A percentile compares a stretch with the other conserved stretches of the same genome.
phyloP scores from a whole-genome alignment of 768 basidiomycete genomes.

The Podaxis mareebaensis region DNA sequence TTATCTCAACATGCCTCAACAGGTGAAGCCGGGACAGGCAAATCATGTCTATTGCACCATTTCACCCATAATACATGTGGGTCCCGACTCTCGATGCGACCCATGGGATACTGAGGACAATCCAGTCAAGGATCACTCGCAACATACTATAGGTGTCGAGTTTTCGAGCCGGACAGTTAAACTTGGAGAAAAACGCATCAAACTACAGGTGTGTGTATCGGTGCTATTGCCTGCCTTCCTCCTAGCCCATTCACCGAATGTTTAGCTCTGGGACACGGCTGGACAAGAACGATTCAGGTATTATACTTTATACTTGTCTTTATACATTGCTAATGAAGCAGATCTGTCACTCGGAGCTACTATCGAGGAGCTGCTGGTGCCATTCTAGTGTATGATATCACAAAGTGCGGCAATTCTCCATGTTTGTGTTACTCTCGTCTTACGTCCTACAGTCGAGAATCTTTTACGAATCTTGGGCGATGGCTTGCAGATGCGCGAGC shows the following conservation, averaged over 20 bases:
- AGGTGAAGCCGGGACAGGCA: constrained; percentile 98
- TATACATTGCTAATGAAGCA: constrained; percentile 29
- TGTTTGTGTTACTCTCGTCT: constrained; percentile 17
- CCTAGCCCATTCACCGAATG: constrained; percentile 17
- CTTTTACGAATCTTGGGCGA: constrained; percentile 78
- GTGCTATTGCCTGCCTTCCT: constrained; percentile 13
- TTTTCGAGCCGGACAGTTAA: constrained; percentile 94
- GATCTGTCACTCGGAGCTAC: constrained; percentile 92
- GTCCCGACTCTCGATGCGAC: constrained; percentile 32
- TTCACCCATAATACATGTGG: constrained; percentile 94
- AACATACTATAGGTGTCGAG: constrained; percentile 98
- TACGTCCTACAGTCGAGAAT: constrained; percentile 64
- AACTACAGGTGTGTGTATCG: constrained; percentile 73
- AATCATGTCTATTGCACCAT: constrained; percentile 95
- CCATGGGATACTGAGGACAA: constrained; percentile 19
- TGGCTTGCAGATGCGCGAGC: constrained; percentile 96
- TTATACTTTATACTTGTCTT: constrained; percentile 8
- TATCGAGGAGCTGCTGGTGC: constrained; percentile 94
- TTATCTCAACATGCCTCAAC: constrained; percentile 7
- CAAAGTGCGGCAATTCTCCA: constrained; percentile 53
- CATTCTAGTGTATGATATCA: constrained; percentile 93
- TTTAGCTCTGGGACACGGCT: constrained; percentile 93
- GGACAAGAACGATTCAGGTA: constrained; percentile 95
- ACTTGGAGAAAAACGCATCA: constrained; percentile 92
- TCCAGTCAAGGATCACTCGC: constrained; percentile 93